Evolutionary conservation across 2,329 filamentous ascomycete species (phyloP).

Genomic region (Ophiognomonia clavigignenti-juglandacearum): DNA sequence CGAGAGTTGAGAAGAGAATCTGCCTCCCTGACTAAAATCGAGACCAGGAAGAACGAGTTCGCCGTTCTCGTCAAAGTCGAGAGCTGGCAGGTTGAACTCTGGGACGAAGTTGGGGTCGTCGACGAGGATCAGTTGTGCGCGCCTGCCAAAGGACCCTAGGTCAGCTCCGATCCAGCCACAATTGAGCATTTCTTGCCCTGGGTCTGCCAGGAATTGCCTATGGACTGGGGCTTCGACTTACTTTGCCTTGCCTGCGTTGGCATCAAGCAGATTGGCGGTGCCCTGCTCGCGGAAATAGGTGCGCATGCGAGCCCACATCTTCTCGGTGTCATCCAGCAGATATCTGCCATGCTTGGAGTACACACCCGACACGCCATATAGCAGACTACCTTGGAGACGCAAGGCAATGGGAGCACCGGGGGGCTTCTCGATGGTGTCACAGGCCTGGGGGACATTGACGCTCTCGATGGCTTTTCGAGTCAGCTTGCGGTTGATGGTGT

Average conservation of each 20-base stretch:
- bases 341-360: constrained; percentile 86
- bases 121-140: constrained; percentile 68
- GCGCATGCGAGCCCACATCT: constrained; percentile 68
- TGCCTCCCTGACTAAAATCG: constrained; percentile 32
- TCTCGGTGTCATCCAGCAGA: constrained; percentile 74
- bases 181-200: neutral
- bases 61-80: constrained; percentile 40
- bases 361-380: constrained; percentile 81
- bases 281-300: constrained; percentile 53
- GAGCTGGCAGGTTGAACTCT: constrained; percentile 55
- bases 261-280: constrained; percentile 54
- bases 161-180: constrained; percentile 10
- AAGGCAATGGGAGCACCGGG: constrained; percentile 81
- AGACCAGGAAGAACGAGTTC: constrained; percentile 23
- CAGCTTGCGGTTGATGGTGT: constrained; percentile 66
- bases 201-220: neutral
- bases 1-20: constrained; percentile 40
- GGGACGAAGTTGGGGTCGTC: constrained; percentile 82
- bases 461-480: constrained; percentile 82
- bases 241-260: constrained; percentile 67
- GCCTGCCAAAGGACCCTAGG: constrained; percentile 50
- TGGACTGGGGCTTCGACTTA: constrained; percentile 35
- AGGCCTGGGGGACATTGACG: constrained; percentile 82
- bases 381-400: constrained; percentile 80
- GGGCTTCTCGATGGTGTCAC: constrained; percentile 76